Base-by-base conservation (phyloP, 2,329 filamentous ascomycete species). In the Aspergillus amoenus region DNA sequence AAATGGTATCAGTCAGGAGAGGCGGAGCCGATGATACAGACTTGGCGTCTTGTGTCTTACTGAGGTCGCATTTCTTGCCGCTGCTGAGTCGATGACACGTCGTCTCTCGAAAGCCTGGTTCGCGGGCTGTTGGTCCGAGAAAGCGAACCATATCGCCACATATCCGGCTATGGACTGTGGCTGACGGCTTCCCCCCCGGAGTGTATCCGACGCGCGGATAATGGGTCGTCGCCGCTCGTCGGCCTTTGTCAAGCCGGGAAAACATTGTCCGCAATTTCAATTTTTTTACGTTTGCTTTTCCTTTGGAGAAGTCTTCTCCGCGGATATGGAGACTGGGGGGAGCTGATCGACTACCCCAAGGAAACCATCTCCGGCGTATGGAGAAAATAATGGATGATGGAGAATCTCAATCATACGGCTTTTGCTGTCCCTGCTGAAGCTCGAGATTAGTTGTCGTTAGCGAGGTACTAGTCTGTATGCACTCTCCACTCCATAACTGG, bases 31-130 rank as follows among this genome's bases (percentile, higher is more conserved):
- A 37, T 30, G 24, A 6, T n/a, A 39, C 18, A 50, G 50, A 52
- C 56, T 61, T 56, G 54, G 59, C 59, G 37, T 39, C 27, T 45
- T 45, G 40, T 24, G 45, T 18, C 12, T 17, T 47, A 13, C 18
- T 43, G 41, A 21, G 21, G 11, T 44, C 32, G 41, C 15, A n/a
- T 45, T 27, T 50, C 37, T 47, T 56, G 45, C 27, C 18, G 32
- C 12, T n/a, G 30, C 9, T 40, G 13, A 12, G 39, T 45, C 48
- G 49, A 64, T 63, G 62, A 63, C 63, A 65, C 63, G 62, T 62
- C 57, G 61, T 56, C 58, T 56, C 58, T 54, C 42, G 56, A 59
- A 54, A 37, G 34, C 34, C 15, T 30, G 9, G 34, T 18, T 47
- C 32, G 43, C 37, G 17, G 43, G 37, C 34, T 43, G 39, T 55